Evolutionary conservation across 768 basidiomycete genomes (phyloP).

Genomic region (Cystofilobasidium bisporidii): DNA sequence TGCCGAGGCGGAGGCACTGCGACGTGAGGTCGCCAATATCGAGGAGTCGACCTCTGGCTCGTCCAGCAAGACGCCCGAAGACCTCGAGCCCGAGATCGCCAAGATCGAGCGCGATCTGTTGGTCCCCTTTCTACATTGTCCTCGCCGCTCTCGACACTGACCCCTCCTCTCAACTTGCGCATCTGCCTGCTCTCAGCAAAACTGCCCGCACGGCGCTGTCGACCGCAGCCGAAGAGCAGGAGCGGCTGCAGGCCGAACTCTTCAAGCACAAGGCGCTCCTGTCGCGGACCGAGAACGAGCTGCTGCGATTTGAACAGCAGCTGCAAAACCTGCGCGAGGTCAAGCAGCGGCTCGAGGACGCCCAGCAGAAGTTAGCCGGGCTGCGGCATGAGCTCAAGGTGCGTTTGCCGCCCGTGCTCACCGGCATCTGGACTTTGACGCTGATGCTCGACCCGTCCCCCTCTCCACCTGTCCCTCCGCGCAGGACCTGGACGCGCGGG

Average conservation of each 20-base stretch:
- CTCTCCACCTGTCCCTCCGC: neutral
- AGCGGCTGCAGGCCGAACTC: neutral
- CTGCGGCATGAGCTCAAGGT: constrained; percentile 67
- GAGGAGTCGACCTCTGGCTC: constrained; percentile 52
- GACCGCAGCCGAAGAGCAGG: neutral
- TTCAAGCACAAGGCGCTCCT: neutral
- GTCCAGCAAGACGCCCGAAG: constrained; percentile 69
- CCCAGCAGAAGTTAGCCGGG: constrained; percentile 46
- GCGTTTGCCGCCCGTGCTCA: neutral
- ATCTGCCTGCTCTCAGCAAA: neutral
- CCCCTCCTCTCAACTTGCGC: too few relatives aligned
- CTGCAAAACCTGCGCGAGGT: constrained; percentile 30
- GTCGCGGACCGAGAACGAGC: constrained; percentile 25
- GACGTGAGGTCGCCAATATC: constrained; percentile 45
- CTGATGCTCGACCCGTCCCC: too few relatives aligned
- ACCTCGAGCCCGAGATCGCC: constrained; percentile 61
- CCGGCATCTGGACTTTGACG: neutral
- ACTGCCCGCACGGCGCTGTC: neutral
- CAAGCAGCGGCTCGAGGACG: constrained; percentile 36
- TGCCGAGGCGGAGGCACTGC: neutral
- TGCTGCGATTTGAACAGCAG: constrained; percentile 31
- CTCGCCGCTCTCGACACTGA: too few relatives aligned
- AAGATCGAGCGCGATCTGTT: constrained; percentile 9
- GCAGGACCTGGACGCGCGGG: constrained; percentile 31
- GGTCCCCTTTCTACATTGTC: neutral